These are phyloP conservation scores for Mikania micrantha DNA, from an alignment of 129 eudicot species.

Conservation along the genomic window DNA sequence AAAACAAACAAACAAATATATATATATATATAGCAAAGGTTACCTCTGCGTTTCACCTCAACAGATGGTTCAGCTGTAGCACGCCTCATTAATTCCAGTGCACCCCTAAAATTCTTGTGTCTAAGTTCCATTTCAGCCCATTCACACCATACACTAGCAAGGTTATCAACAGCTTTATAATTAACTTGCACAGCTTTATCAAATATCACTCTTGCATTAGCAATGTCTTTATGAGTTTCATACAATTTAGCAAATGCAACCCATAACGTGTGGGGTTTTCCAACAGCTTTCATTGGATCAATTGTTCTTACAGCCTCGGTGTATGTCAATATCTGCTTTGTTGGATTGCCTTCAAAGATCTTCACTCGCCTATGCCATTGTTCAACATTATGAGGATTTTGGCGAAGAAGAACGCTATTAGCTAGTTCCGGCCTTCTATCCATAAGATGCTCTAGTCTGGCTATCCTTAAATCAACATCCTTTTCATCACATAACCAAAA, in stretches of 20 bases:
- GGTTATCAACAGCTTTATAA: conserved; percentile 82
- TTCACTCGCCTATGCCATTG: conserved; percentile 95
- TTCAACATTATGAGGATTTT: conserved; percentile 94
- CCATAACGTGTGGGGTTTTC: conserved; percentile 96
- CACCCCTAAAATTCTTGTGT: conserved; percentile 70
- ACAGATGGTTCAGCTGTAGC: conserved; percentile 95
- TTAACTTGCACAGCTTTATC: conserved; percentile 92
- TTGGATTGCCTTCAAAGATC: conserved; percentile 80
- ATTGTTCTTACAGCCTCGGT: conserved; percentile 92
- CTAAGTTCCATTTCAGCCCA: conserved; percentile 96
- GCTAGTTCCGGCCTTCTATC: conserved; percentile 90
- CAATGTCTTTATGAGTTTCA: conserved; percentile 69
- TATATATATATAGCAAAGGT: neutral
- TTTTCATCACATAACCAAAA: conserved; percentile 82
- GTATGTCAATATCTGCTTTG: conserved; percentile 73
- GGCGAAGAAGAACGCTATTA: conserved; percentile 83
- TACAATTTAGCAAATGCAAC: conserved; percentile 88
- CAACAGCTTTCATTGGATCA: conserved; percentile 95
- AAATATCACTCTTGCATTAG: conserved; percentile 81
- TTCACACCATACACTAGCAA: conserved; percentile 96
- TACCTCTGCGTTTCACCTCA: conserved; percentile 97
- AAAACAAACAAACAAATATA: too few species aligned
- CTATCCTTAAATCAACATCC: conserved; percentile 78
- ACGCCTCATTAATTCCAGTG: conserved; percentile 75
- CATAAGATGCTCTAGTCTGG: conserved; percentile 78